Evolutionary conservation across 2,329 filamentous ascomycete species (phyloP), one percentile per base, ranked within the genome.

Genomic region (Fusarium scirpi): DNA sequence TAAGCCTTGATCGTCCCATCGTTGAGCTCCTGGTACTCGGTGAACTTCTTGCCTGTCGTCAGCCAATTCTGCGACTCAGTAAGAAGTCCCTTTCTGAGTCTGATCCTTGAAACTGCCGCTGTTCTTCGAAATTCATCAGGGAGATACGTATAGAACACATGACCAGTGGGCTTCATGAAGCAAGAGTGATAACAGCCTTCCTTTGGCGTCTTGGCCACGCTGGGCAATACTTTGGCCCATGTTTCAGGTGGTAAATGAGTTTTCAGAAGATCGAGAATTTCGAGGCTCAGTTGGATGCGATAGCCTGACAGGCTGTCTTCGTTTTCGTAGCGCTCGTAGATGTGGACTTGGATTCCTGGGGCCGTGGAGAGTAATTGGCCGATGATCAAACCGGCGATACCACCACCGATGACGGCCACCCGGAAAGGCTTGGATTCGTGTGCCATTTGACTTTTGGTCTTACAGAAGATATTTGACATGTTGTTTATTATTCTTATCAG

Each of bases 121-220:
- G 49, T 53, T 16, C 15, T 13, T 15, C 49, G 34, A 13, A 53
- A 53, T n/a, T 53, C 49, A 10, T 41, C 34, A 0, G 49, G 49
- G 5, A 53, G 22, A 16, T 53, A 53, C 5, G 49, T 53, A 5
- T 53, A 53, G 18, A 53, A 53, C 5, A 53, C 18, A 18, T 53
- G 49, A 2, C 49, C 49, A 10, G 41, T 20, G 1, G 49, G 49
- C 10, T 24, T n/a, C 49, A 53, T 53, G 6, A 53, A 53, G 18
- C 49, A 53, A 27, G 49, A 53, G 24, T 53, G 49, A n/a, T 53
- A 53, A 24, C 29, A 53, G 6, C 49, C 49, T n/a, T 53, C 49
- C 9, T 53, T 53, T 16, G 49, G 49, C 9, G 49, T 53, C 16
- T 22, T 53, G 3, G 22, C 49, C 12, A 53, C 24, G 24, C 49